Evolutionary conservation across 352 stramenopile genomes (phyloP).

Genomic region (Globisporangium viniferum): DNA sequence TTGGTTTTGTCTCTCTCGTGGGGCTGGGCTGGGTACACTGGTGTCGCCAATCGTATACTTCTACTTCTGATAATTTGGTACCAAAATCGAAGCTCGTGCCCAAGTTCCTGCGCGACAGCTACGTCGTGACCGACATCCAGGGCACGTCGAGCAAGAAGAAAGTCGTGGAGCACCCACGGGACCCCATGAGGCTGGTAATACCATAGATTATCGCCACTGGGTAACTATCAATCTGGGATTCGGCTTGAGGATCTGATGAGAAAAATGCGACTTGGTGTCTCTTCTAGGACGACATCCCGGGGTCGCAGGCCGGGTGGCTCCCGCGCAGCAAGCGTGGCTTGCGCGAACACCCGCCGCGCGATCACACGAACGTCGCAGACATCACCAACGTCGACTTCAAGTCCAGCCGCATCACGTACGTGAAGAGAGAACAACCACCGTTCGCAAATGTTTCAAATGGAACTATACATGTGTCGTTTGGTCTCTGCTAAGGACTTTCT

Average conservation of each 20-base stretch:
- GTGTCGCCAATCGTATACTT: neutral
- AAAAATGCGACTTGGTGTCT: neutral
- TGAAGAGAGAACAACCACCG: neutral
- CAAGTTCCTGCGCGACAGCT: constrained; percentile 73
- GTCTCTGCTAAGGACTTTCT: neutral
- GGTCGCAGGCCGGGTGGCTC: constrained; percentile 51
- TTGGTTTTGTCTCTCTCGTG: neutral
- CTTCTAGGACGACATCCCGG: constrained; percentile 52
- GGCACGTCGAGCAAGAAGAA: constrained; percentile 48
- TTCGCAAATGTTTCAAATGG: neutral
- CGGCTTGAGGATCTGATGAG: no score
- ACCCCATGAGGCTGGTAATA: constrained; percentile 40
- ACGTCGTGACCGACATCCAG: constrained; percentile 70
- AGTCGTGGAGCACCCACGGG: constrained; percentile 40
- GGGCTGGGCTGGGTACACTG: neutral
- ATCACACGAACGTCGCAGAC: constrained; percentile 59
- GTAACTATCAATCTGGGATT: no score
- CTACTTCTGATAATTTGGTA: neutral
- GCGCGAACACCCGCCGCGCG: constrained; percentile 52
- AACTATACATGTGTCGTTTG: neutral
- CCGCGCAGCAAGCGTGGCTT: constrained; percentile 46
- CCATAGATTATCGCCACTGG: no score
- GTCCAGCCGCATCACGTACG: constrained; percentile 69
- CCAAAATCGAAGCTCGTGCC: constrained; percentile 26
- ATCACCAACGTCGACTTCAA: constrained; percentile 74